Base-by-base conservation (phyloP, 371 early-diverging fungal species). In the Zopfochytrium polystomum region DNA sequence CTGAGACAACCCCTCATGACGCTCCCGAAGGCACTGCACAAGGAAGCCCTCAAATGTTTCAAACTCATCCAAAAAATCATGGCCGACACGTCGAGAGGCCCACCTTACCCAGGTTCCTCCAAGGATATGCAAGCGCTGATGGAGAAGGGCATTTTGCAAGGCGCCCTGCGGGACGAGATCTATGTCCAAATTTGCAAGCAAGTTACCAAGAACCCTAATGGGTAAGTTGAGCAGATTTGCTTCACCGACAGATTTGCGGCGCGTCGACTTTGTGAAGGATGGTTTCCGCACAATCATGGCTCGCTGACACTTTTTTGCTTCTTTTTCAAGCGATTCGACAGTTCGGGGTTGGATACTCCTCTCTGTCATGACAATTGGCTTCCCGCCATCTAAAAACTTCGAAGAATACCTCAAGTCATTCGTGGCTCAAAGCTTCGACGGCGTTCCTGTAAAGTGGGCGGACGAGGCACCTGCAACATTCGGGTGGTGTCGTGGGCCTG, bases 351-450 rank as follows among this genome's bases (percentile, higher is more conserved):
- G 96, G 96, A 79, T 87, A 58, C 79, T 96, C 29, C 68, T 95
- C 55, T 85, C 86, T 49, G 88, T 91, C 23, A 62, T 95, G 31
- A 74, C 86, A 22, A 79, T 88, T 44, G 86, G 89, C 6, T 96
- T 97, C 73, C 91, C 92, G 0, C 95, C 96, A 0, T 90, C 93
- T 46, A 92, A 92, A 69, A 88, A 90, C 60, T 78, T 95, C 32
- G 89, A 91, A 55, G 79, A 85, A 2, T 93, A 95, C 60, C 76
- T 96, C 48, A 82, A 85, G 23, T 73, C 80, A 20, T 97, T 93
- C 71, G 81, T 92, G 5, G 74, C 80, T 43, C 82, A 86, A 51
- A 80, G 88, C 64, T 79, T 81, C 42, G 69, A 74, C 3, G 43
- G 25, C 13, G 58, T 56, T 43, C 60, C 56, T 11, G 13, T 22